These are phyloP conservation scores for Neolentinus lepideus DNA, from an alignment of 1,284 basidiomycete species.

Conservation along the genomic window DNA sequence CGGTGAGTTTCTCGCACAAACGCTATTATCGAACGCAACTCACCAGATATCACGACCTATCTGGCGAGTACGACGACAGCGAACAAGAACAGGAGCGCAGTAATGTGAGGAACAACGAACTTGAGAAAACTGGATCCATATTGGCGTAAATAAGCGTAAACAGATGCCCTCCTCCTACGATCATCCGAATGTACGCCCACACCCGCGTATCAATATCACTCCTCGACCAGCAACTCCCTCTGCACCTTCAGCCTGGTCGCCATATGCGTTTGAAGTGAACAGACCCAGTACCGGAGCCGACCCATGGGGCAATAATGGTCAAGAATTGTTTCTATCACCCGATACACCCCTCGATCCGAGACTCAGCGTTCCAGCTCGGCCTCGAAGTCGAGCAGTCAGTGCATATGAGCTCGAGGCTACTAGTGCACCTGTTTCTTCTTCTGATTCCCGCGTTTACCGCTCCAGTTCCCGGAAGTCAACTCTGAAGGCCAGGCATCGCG, in stretches of 20 bases:
- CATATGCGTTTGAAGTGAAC: constrained; percentile 18
- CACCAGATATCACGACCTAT: neutral
- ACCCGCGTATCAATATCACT: constrained; percentile 35
- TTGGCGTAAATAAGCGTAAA: neutral
- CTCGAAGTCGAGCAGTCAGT: constrained; percentile 29
- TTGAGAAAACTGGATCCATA: neutral
- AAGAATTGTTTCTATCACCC: constrained; percentile 10
- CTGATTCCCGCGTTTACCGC: constrained; percentile 46
- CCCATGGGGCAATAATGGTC: constrained; percentile 12
- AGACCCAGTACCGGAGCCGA: constrained; percentile 24
- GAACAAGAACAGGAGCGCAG: neutral
- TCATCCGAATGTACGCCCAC: constrained; percentile 15
- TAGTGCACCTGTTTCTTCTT: constrained; percentile 28
- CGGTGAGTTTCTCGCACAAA: neutral
- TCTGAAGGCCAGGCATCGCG: constrained; percentile 25
- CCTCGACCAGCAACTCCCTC: constrained; percentile 23
- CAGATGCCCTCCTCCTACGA: constrained; percentile 5
- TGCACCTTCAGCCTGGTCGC: constrained; percentile 19
- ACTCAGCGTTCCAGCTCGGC: constrained; percentile 25
- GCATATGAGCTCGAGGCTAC: constrained; percentile 24
- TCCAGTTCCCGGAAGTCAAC: constrained; percentile 35
- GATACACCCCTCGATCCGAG: constrained; percentile 16
- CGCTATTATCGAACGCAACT: neutral
- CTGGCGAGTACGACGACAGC: neutral
- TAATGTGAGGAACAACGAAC: neutral